Evolutionary conservation across 1,139 yeast genomes (phyloP), one percentile per base, ranked within the genome.

Genomic region (Saccharomyces hybrid): DNA sequence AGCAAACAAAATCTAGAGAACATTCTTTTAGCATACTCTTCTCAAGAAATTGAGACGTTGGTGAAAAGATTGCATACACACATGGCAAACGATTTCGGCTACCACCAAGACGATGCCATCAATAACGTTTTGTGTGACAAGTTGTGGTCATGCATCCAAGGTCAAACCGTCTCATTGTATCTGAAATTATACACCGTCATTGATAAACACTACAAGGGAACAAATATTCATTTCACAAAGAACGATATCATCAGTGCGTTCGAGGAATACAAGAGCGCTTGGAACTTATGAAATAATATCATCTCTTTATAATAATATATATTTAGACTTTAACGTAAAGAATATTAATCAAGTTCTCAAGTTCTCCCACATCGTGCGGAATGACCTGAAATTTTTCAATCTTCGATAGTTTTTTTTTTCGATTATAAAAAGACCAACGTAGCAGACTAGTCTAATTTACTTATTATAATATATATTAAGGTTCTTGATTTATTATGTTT

Each of bases 1-100:
- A 83, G 81, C 58, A 78, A 79, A 62, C 78, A 81, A 51, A 78
- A 80, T 25, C 73, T 88, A 57, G 81, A 78, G 59, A 78, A 84
- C 42, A 73, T 86, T 23, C 68, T 86, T 42, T 67, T 77, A 1
- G 77, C 78, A 2, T 83, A 82, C 63, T 82, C 86, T 11, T 69
- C 78, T 2, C 79, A 78, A 57, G 95, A 86, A 53, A 72, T 90
- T 32, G 71, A 77, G 27, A 69, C 72, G 41, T 80, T 84, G 47
- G 81, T 86, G 3, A 78, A 76, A 13, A 81, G 79, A 29, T 74
- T 88, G 41, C 78, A 80, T 54, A 74, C 74, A 54, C 80, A 82
- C 47, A 78, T 89, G 54, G 82, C 81, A 49, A 75, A 76, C 58
- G 88, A 87, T 62, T 82, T 87, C 60, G 60, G 71, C 8, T 78